Percentiles rank a stretch among this genome's conserved stretches.
These are phyloP conservation scores for Chlamydomonas sp. DNA, from an alignment of 139 green algal species.

Conservation along the genomic window DNA sequence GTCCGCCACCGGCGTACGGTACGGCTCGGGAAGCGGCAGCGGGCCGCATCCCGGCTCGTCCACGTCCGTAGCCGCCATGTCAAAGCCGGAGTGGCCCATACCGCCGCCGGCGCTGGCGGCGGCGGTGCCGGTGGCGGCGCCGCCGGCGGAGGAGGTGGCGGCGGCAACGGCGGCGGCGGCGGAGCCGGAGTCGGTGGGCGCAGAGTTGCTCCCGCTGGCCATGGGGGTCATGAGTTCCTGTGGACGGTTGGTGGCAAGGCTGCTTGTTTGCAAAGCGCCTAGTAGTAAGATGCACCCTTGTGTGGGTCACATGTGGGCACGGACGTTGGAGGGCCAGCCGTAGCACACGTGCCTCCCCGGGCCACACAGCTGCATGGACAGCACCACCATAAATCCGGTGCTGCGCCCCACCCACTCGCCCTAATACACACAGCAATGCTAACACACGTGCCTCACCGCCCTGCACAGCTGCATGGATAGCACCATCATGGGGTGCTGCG, in stretches of 20 bases:
- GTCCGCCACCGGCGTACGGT: background rate
- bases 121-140: background rate
- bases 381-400: background rate
- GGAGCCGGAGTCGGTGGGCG: too few species aligned
- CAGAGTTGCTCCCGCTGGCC: too few species aligned
- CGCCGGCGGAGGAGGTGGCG: background rate
- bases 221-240: too few species aligned
- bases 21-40: background rate
- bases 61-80: constrained; percentile 1
- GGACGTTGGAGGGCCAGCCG: background rate
- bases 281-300: background rate
- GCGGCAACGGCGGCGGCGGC: background rate
- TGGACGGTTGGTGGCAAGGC: too few species aligned
- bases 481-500: too few species aligned
- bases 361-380: constrained; percentile 21
- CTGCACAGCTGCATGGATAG: too few species aligned
- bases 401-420: too few species aligned
- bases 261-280: too few species aligned
- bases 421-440: background rate
- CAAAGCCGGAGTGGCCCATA: background rate
- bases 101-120: background rate
- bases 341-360: background rate
- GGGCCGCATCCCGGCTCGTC: background rate
- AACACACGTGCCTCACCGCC: background rate
- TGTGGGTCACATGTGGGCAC: background rate